A percentile compares a stretch with the other conserved stretches of the same genome.
Conservation (phyloP, 768 basidiomycete genomes). For the Kwoniella sp. region DNA sequence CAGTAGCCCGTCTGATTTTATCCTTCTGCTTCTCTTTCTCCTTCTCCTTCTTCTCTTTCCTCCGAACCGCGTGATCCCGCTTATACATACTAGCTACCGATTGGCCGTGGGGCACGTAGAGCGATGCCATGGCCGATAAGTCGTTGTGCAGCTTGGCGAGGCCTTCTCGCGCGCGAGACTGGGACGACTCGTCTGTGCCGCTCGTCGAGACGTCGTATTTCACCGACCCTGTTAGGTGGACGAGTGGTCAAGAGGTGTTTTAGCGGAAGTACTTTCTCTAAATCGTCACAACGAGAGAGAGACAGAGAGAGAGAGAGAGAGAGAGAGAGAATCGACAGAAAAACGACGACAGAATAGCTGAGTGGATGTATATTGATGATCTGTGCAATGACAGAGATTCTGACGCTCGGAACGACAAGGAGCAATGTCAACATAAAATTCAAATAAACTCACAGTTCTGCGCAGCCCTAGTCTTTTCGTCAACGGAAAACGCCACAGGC, state of each 20-base stretch:
- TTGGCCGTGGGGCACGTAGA: slow-evolving; percentile 45
- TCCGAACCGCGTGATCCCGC: slow-evolving; percentile 2
- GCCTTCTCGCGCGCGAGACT: slow-evolving; percentile 20
- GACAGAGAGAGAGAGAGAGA: too few relatives aligned
- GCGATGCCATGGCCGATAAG: slow-evolving; percentile 33
- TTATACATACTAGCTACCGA: slow-evolving; percentile 22
- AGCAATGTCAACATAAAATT: too few relatives aligned
- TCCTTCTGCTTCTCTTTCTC: neutral
- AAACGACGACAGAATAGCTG: too few relatives aligned
- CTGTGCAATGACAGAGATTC: too few relatives aligned
- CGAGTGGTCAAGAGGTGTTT: too few relatives aligned
- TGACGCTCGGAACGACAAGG: too few relatives aligned
- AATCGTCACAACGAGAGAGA: too few relatives aligned
- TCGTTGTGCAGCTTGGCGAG: slow-evolving; percentile 18
- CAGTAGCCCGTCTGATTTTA: too few relatives aligned
- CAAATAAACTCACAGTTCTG: slow-evolving; percentile 45
- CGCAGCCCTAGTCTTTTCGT: slow-evolving; percentile 22
- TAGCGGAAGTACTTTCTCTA: too few relatives aligned
- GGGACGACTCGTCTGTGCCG: slow-evolving; percentile 12
- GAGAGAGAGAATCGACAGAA: too few relatives aligned
- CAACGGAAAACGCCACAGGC: slow-evolving; percentile 55
- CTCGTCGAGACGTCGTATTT: slow-evolving; percentile 62
- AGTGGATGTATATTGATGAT: too few relatives aligned
- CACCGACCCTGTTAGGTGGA: slow-evolving; percentile 63
- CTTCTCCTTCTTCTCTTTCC: neutral